These are phyloP conservation scores for Phytophthora citrophthora DNA, from an alignment of 352 stramenopile species.

Conservation along the genomic window DNA sequence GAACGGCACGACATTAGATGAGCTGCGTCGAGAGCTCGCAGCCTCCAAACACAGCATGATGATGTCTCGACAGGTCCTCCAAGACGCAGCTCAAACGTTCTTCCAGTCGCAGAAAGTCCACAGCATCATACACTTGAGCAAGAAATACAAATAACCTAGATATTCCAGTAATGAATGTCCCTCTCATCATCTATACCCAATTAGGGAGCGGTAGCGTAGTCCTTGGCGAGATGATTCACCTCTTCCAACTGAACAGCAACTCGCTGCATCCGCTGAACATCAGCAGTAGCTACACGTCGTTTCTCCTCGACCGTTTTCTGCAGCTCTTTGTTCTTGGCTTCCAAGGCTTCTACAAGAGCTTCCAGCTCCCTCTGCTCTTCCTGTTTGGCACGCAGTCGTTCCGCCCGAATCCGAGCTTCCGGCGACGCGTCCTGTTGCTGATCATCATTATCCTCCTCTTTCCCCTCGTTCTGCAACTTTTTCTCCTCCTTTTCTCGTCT, in stretches of 20 bases:
- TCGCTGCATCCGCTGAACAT: constrained; percentile 52
- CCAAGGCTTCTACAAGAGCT: constrained; percentile 41
- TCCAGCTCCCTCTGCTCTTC: constrained; percentile 58
- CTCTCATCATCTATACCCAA: constrained; percentile 1
- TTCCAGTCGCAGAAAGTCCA: constrained; percentile 52
- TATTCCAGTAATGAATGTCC: constrained; percentile 6
- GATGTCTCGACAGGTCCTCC: constrained; percentile 63
- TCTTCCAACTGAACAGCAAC: constrained; percentile 45
- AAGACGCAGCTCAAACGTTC: constrained; percentile 74
- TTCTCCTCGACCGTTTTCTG: constrained; percentile 50
- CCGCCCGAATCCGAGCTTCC: constrained; percentile 43
- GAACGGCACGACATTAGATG: constrained; percentile 65
- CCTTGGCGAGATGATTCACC: constrained; percentile 39
- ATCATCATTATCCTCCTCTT: constrained; percentile 10
- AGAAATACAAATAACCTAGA: constrained; percentile 29
- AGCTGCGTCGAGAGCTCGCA: constrained; percentile 69
- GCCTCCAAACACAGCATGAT: constrained; percentile 76
- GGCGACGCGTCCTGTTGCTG: constrained; percentile 28
- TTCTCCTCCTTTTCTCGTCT: constrained; percentile 8
- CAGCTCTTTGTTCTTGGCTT: constrained; percentile 52
- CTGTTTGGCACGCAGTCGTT: constrained; percentile 59
- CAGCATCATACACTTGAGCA: constrained; percentile 1
- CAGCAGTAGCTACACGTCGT: constrained; percentile 45
- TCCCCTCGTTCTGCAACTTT: constrained; percentile 7
- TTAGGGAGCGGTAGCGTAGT: constrained; percentile 44